Conservation (phyloP, 371 early-diverging fungal genomes). For the Mortierella sp. region DNA sequence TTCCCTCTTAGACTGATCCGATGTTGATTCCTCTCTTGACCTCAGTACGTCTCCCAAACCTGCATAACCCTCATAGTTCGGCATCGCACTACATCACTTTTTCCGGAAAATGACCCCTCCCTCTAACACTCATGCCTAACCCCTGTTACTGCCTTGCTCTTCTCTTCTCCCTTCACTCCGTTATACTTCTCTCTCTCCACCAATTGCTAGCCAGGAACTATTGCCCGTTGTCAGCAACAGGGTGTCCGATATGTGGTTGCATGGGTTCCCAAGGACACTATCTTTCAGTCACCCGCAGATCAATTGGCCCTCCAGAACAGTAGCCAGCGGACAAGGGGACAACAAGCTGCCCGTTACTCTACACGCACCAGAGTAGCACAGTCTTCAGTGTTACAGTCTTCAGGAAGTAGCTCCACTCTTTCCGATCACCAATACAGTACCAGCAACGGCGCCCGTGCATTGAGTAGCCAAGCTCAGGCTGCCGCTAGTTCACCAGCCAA, state of each 20-base stretch:
- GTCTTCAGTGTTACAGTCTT: conserved; percentile 9
- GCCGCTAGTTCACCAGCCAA: background rate
- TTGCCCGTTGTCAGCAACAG: conserved; percentile 49
- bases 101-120: background rate
- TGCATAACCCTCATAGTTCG: background rate
- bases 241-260: conserved; percentile 36
- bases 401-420: background rate
- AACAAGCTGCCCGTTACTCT: background rate
- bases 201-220: conserved; percentile 25
- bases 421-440: background rate
- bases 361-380: conserved; percentile 2
- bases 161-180: too few relatives aligned
- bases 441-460: conserved; percentile 4
- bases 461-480: background rate
- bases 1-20: conserved; percentile 6
- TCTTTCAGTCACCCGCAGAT: conserved; percentile 4
- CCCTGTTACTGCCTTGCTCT: background rate
- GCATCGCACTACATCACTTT: background rate
- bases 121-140: background rate
- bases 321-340: conserved; percentile 13
- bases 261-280: conserved; percentile 36
- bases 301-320: background rate
- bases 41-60: conserved; percentile 17
- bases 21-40: conserved; percentile 35
- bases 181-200: background rate